Conservation (phyloP, 2,329 filamentous ascomycete species). For the Didymella arachidicola region DNA sequence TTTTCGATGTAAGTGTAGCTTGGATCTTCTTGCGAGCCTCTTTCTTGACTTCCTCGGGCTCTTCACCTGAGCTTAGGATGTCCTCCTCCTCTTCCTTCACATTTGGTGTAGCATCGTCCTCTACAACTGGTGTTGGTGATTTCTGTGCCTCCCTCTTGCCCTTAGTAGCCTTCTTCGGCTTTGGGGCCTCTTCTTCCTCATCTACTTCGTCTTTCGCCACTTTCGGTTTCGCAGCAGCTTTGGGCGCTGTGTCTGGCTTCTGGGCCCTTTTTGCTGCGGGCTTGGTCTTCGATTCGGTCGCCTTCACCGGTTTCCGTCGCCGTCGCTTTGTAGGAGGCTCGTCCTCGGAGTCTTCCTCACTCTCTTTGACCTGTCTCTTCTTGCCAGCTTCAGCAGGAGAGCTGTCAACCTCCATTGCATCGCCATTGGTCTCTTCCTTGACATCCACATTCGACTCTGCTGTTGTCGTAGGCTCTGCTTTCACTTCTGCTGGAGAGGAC, state of each 20-base stretch:
- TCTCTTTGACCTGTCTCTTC: slow-evolving; percentile 38
- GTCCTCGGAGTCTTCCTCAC: slow-evolving; percentile 48
- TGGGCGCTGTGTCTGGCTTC: slow-evolving; percentile 25
- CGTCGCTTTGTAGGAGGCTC: slow-evolving; percentile 49
- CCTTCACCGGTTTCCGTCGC: slow-evolving; percentile 41
- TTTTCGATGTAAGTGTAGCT: slow-evolving; percentile 71
- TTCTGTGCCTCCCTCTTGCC: slow-evolving; percentile 32
- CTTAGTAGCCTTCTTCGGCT: slow-evolving; percentile 26
- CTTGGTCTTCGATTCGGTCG: slow-evolving; percentile 22
- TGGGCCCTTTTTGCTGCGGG: slow-evolving; percentile 27
- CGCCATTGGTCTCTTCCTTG: slow-evolving; percentile 31
- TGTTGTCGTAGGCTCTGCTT: slow-evolving; percentile 26
- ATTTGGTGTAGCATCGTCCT: slow-evolving; percentile 34
- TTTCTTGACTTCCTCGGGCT: slow-evolving; percentile 74
- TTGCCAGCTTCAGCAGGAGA: slow-evolving; percentile 30
- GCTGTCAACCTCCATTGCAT: slow-evolving; percentile 37
- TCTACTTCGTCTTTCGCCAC: slow-evolving; percentile 23
- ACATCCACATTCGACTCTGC: slow-evolving; percentile 29
- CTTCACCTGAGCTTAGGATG: slow-evolving; percentile 62
- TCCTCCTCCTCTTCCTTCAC: slow-evolving; percentile 47
- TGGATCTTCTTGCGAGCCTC: slow-evolving; percentile 85
- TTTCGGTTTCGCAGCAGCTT: slow-evolving; percentile 24
- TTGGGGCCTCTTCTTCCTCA: slow-evolving; percentile 31
- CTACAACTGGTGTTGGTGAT: slow-evolving; percentile 31
- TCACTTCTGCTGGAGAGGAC: slow-evolving; percentile 29